phyloP scores from a whole-genome alignment of 257 asterid genomes.

The Petunia axillaris region DNA sequence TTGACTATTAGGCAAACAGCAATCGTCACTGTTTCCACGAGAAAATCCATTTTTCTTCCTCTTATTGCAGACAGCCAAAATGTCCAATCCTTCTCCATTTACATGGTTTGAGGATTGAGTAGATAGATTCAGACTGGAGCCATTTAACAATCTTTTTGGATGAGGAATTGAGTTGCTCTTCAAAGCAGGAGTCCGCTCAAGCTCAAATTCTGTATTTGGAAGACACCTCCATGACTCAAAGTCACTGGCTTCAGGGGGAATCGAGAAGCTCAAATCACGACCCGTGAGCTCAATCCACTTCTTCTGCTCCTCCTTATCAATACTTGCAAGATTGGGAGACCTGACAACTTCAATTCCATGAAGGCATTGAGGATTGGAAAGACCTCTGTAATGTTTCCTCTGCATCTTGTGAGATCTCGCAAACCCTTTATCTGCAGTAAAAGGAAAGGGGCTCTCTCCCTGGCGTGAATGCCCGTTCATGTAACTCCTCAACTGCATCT shows the following conservation, averaged over 20 bases:
- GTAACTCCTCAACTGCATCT: slow-evolving; percentile 58
- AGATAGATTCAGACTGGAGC: slow-evolving; percentile 47
- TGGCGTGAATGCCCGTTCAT: slow-evolving; percentile 61
- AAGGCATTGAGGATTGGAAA: slow-evolving; percentile 56
- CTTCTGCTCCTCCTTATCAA: slow-evolving; percentile 52
- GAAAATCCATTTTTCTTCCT: slow-evolving; percentile 41
- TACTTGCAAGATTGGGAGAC: slow-evolving; percentile 44
- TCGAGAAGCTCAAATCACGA: slow-evolving; percentile 46
- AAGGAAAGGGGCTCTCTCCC: slow-evolving; percentile 53
- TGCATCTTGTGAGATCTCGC: slow-evolving; percentile 55
- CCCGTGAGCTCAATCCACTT: slow-evolving; percentile 59
- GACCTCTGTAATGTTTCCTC: slow-evolving; percentile 53
- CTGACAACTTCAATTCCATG: slow-evolving; percentile 56
- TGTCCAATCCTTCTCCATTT: slow-evolving; percentile 49
- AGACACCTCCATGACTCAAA: slow-evolving; percentile 53
- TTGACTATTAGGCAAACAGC: slow-evolving; percentile 33
- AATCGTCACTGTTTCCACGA: slow-evolving; percentile 41
- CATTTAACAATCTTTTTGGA: slow-evolving; percentile 40
- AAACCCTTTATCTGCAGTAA: slow-evolving; percentile 52
- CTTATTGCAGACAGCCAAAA: slow-evolving; percentile 41
- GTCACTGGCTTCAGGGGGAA: slow-evolving; percentile 53
- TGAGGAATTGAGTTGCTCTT: slow-evolving; percentile 35
- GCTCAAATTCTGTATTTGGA: slow-evolving; percentile 46
- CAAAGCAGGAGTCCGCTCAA: slow-evolving; percentile 39
- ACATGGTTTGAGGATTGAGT: slow-evolving; percentile 31